Conservation (phyloP, 306 rosid species). For the Cicer bijugum region DNA sequence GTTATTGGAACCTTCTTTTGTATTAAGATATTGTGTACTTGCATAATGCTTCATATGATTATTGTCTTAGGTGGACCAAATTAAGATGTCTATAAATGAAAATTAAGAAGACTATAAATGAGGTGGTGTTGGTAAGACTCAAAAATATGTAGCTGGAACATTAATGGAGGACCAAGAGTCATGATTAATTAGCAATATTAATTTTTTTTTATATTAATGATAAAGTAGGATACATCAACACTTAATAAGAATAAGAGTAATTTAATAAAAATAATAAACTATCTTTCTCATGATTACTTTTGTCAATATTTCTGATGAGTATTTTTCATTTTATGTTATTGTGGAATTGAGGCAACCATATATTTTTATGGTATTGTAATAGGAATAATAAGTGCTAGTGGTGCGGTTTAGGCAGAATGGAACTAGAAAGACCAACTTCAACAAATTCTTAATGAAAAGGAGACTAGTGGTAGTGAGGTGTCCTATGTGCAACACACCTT, state of each 20-base stretch:
- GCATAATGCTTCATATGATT: conserved; percentile 18
- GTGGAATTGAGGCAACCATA: neutral
- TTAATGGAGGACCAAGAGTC: conserved; percentile 35
- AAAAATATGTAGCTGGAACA: conserved; percentile 33
- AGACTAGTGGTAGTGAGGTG: conserved; percentile 41
- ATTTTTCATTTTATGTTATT: no score
- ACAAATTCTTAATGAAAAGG: conserved; percentile 33
- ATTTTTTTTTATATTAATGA: no score
- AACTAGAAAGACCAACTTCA: conserved; percentile 32
- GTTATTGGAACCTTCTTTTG: conserved; percentile 40
- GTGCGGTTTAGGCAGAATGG: conserved; percentile 44
- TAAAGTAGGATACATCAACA: no score
- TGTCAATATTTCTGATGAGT: no score
- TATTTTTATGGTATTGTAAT: neutral
- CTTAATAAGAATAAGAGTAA: no score
- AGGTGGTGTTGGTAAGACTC: conserved; percentile 38
- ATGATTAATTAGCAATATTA: conserved; percentile 40
- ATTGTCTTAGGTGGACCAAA: conserved; percentile 39
- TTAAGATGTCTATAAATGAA: conserved; percentile 8
- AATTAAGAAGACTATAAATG: conserved; percentile 31
- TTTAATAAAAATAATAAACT: no score
- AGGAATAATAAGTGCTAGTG: conserved; percentile 20
- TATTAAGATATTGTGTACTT: conserved; percentile 38
- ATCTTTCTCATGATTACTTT: no score
- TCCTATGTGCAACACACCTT: neutral